Evolutionary conservation across 805 yeast genomes (phyloP).

Genomic region (Lachancea sp.): DNA sequence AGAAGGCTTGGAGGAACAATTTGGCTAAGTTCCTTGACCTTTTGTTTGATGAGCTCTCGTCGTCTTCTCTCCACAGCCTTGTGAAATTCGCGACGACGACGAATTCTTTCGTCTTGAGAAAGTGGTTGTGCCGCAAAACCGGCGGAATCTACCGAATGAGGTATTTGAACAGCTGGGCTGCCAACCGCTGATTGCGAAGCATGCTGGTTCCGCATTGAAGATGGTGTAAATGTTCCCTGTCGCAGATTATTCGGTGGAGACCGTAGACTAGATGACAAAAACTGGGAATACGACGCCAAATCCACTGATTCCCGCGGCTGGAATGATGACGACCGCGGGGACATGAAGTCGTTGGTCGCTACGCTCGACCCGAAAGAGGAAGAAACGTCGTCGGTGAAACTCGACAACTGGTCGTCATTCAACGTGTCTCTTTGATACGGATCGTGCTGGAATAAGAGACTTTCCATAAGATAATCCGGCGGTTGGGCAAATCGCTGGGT

Average conservation of each 20-base stretch:
- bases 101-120: slow-evolving; percentile 57
- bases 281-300: slow-evolving; percentile 11
- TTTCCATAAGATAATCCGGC: slow-evolving; percentile 3
- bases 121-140: slow-evolving; percentile 11
- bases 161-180: slow-evolving; percentile 20
- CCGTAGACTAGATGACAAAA: slow-evolving; percentile 20
- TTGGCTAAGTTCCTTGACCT: slow-evolving; percentile 74
- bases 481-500: neutral
- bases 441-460: slow-evolving; percentile 3
- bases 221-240: slow-evolving; percentile 25
- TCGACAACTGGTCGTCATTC: slow-evolving; percentile 18
- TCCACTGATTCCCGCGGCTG: slow-evolving; percentile 16
- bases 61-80: slow-evolving; percentile 92
- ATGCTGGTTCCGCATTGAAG: slow-evolving; percentile 25
- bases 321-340: slow-evolving; percentile 25
- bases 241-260: slow-evolving; percentile 33
- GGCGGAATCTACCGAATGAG: neutral
- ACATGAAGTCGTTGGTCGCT: slow-evolving; percentile 19
- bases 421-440: neutral
- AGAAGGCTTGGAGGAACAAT: slow-evolving; percentile 74
- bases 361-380: slow-evolving; percentile 30
- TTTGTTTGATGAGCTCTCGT: slow-evolving; percentile 83
- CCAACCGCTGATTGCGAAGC: slow-evolving; percentile 31
- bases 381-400: slow-evolving; percentile 26
- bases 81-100: slow-evolving; percentile 80